Base-by-base conservation (phyloP, 371 early-diverging fungal genomes). In the Apophysomyces elegans region DNA sequence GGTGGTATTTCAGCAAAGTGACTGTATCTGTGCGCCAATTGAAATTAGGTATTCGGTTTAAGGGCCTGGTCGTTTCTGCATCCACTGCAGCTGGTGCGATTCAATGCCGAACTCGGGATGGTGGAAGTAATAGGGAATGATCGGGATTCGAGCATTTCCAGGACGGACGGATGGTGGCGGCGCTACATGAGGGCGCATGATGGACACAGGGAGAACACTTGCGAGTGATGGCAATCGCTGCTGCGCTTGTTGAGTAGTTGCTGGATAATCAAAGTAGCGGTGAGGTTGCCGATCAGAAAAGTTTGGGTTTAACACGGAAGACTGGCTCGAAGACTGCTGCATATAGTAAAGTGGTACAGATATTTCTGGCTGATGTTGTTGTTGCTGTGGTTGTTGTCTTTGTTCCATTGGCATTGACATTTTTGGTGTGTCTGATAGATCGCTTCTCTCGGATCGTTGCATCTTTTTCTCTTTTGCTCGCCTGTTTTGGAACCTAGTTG, bases 41-140 rank as follows among this genome's bases (percentile, higher is more conserved):
- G 32, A 26, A 26, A 26, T 26, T 26, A 26, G 32, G 32, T 26
- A 26, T 26, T 26, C 11, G 41, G 5, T 41, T 41, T 41, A 41
- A 8, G 13, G 13, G 11, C 21, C 54, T 21, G 46, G 43, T 38
- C 38, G 58, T 39, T 39, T 12, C 26, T 43, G 38, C 56, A 32
- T 32, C 58, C 50, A 46, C 32, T 67, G 70, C 7, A 65, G 11
- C 68, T 68, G 65, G 46, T 56, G 63, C 18, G 70, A 46, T 56
- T 74, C 77, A 57, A 73, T 71, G 36, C 77, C 77, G 64, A 69
- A 77, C 6, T 66, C 56, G 18, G 67, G 9, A 41, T 77, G 74
- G 57, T 77, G 68, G 13, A 71, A 77, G 26, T 62, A 74, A 46
- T 68, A 77, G 1, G 72, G 69, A 14, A 77, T 63, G 14, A 63